Evolutionary conservation across 1,139 yeast genomes (phyloP).

Genomic region (Pichia sp.): DNA sequence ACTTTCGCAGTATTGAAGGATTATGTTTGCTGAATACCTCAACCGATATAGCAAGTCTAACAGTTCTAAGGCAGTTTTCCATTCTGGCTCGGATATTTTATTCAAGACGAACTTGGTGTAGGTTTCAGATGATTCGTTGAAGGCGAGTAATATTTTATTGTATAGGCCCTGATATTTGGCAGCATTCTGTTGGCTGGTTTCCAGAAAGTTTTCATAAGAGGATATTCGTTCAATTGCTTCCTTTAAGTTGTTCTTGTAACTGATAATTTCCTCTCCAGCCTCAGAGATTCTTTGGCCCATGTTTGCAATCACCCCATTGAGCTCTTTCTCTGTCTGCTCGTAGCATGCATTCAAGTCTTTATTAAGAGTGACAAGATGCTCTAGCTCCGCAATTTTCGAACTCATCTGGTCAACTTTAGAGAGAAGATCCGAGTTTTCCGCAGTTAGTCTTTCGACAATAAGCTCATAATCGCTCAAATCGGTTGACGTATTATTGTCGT

Average conservation of each 20-base stretch:
- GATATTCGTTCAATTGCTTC: conserved; percentile 1
- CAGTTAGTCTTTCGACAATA: conserved; percentile 53
- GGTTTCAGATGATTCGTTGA: not conserved
- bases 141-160: not conserved
- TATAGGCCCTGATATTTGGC: not conserved
- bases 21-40: not conserved
- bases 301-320: not conserved
- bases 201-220: not conserved
- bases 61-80: not conserved
- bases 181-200: not conserved
- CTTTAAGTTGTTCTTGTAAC: not conserved
- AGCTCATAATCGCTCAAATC: conserved; percentile 31
- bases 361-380: conserved; percentile 3
- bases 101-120: not conserved
- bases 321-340: conserved; percentile 8
- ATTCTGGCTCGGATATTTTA: not conserved
- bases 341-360: conserved; percentile 3
- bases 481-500: not conserved
- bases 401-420: conserved; percentile 36
- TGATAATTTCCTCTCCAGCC: not conserved
- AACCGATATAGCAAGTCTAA: not conserved
- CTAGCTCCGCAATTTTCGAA: conserved; percentile 37
- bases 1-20: not conserved
- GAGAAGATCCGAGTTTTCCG: conserved; percentile 46
- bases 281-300: not conserved